Evolutionary conservation across 1,284 basidiomycete species (phyloP), one percentile per base, ranked within the genome.

Genomic region (Xanthoconium separans): DNA sequence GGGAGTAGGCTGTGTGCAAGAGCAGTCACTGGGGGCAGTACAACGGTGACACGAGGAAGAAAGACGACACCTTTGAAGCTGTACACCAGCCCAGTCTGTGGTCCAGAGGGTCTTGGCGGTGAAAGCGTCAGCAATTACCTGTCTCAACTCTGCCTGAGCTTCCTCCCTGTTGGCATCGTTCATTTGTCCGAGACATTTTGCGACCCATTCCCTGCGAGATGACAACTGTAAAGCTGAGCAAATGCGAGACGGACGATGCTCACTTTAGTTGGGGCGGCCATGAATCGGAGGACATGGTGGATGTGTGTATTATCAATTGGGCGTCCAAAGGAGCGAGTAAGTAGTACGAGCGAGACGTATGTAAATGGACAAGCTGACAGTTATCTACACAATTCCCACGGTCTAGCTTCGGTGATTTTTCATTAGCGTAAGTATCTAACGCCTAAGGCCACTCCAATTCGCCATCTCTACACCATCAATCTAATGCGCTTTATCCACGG

Each of bases 121-220:
- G 74, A 88, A 91, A 76, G 89, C 81, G 64, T 89, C 84, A 81
- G 86, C 80, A 73, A 92, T 92, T 84, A 91, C 87, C 84, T 91
- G 80, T 82, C 87, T 88, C 67, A 92, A 72, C 77, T 92, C 90
- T 63, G 85, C 80, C 65, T 89, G 86, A 15, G 88, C 90, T 65
- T 91, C 89, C 50, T 74, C 73, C 67, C 81, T 80, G 70, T 91
- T 92, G 53, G 77, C 70, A 60, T 91, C 86, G 30, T 86, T 87
- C 84, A 91, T 91, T 73, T 90, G 84, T 39, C 87, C 85, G 22
- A 92, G 75, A 70, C 89, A 91, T 72, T 82, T 83, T 61, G 89
- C 87, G 47, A 92, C 90, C 90, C 90, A 92, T 71, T 89, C 88
- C 74, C 90, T 92, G 66, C 22, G 20, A 30, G 27, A 42, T 12